A percentile compares a stretch with the other conserved stretches of the same genome.
phyloP scores from a whole-genome alignment of 495 filamentous ascomycete genomes.

The Entonaema liquescens region DNA sequence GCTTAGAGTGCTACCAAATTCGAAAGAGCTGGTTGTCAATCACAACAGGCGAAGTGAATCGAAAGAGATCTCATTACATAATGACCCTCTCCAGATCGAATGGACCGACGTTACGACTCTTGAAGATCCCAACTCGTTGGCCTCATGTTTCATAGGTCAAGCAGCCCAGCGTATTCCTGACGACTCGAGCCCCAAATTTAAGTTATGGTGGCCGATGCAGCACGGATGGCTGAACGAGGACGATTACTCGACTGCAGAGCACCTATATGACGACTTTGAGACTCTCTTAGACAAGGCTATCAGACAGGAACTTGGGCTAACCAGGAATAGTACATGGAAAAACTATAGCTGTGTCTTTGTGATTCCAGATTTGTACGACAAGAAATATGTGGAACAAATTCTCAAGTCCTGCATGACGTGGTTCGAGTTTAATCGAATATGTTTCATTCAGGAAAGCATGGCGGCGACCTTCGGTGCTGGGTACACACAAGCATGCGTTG shows the following conservation, averaged over 20 bases:
- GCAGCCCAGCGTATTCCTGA: constrained; percentile 87
- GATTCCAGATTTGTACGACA: constrained; percentile 96
- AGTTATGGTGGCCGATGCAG: constrained; percentile 88
- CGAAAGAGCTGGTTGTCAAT: constrained; percentile 91
- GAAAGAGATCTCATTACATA: constrained; percentile 90
- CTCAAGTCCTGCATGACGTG: constrained; percentile 87
- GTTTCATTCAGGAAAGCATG: constrained; percentile 94
- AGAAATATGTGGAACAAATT: constrained; percentile 82
- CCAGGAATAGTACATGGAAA: constrained; percentile 78
- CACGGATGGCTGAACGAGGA: constrained; percentile 89
- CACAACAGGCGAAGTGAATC: constrained; percentile 84
- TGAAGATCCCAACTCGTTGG: constrained; percentile 61
- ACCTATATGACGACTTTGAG: constrained; percentile 85
- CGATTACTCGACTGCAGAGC: constrained; percentile 79
- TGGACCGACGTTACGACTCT: constrained; percentile 84
- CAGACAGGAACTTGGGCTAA: constrained; percentile 79
- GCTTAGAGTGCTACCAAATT: constrained; percentile 90
- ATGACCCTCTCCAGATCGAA: constrained; percentile 89
- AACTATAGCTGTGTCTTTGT: constrained; percentile 95
- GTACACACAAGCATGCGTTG: constrained; percentile 89
- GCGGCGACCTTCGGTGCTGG: constrained; percentile 96
- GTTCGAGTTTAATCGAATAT: constrained; percentile 85
- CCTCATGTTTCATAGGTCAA: constrained; percentile 81
- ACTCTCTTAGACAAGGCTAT: constrained; percentile 87
- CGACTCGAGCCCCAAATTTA: constrained; percentile 86